Evolutionary conservation across 2,329 filamentous ascomycete species (phyloP).

Genomic region (Tolypocladium guangdongense): DNA sequence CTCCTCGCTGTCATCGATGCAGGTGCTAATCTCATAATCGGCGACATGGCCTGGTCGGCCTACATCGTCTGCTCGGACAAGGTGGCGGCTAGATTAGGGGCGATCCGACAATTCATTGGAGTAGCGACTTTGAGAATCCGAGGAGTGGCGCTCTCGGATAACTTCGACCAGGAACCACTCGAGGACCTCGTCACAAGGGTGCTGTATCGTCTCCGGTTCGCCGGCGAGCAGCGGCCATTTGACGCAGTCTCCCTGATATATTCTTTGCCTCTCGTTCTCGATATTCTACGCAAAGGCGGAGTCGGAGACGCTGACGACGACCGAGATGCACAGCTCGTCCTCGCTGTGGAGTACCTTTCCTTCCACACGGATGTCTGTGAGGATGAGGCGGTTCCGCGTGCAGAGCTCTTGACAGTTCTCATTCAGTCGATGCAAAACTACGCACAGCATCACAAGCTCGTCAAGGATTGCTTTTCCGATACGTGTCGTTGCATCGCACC

Average conservation of each 20-base stretch:
- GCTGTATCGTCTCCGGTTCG: constrained; percentile 80
- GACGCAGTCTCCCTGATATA: constrained; percentile 83
- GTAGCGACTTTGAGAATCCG: constrained; percentile 75
- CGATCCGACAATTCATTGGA: constrained; percentile 72
- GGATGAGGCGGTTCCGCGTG: constrained; percentile 65
- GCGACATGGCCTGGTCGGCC: constrained; percentile 64
- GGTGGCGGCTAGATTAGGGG: constrained; percentile 62
- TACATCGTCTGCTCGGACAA: constrained; percentile 73
- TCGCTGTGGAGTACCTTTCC: constrained; percentile 78
- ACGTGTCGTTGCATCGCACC: constrained; percentile 74
- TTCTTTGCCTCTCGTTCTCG: constrained; percentile 68
- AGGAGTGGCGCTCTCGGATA: constrained; percentile 60
- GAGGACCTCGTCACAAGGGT: constrained; percentile 78
- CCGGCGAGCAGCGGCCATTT: constrained; percentile 88
- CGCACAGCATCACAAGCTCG: constrained; percentile 85
- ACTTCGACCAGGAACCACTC: constrained; percentile 68
- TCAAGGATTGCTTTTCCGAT: constrained; percentile 87
- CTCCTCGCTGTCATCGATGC: constrained; percentile 67
- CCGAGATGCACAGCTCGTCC: constrained; percentile 76
- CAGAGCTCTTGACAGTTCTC: constrained; percentile 59
- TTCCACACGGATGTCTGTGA: constrained; percentile 77
- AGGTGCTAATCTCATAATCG: constrained; percentile 72
- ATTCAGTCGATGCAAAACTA: constrained; percentile 80
- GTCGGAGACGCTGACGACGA: constrained; percentile 65
- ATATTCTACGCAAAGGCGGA: constrained; percentile 69